phyloP scores from a whole-genome alignment of 2,329 filamentous ascomycete species.

The Botryotinia globosa region DNA sequence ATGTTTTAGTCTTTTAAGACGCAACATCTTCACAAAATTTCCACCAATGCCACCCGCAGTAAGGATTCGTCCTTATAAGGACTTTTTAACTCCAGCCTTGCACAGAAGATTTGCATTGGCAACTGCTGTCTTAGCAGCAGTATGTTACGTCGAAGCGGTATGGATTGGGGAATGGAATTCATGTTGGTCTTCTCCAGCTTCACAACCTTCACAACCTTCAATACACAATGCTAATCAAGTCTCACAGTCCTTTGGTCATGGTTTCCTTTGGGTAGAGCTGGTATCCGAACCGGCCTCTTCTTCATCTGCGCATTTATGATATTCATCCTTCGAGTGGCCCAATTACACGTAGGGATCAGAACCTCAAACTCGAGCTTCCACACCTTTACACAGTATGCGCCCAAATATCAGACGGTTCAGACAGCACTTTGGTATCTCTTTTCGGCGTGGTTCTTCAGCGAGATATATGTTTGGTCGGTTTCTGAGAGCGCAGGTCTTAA shows the following conservation, averaged over 20 bases:
- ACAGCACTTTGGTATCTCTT: slow-evolving; percentile 73
- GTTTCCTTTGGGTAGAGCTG: slow-evolving; percentile 76
- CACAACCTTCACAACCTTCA: neutral
- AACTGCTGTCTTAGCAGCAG: slow-evolving; percentile 62
- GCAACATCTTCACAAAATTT: neutral
- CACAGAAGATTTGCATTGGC: slow-evolving; percentile 84
- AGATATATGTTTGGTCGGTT: slow-evolving; percentile 75
- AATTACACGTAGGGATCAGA: slow-evolving; percentile 72
- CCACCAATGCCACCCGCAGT: slow-evolving; percentile 36
- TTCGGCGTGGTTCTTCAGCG: slow-evolving; percentile 76
- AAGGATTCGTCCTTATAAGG: slow-evolving; percentile 47
- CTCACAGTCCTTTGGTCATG: slow-evolving; percentile 75
- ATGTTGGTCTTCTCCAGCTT: slow-evolving; percentile 40
- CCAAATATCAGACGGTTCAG: slow-evolving; percentile 57
- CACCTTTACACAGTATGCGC: slow-evolving; percentile 57
- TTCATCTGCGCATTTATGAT: slow-evolving; percentile 74
- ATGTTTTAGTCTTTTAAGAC: slow-evolving; percentile 1
- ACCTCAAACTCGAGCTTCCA: slow-evolving; percentile 68
- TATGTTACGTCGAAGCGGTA: slow-evolving; percentile 73
- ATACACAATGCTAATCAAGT: slow-evolving; percentile 11
- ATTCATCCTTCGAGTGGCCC: slow-evolving; percentile 81
- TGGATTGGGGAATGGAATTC: slow-evolving; percentile 67
- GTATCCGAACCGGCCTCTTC: slow-evolving; percentile 70
- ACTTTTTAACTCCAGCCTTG: slow-evolving; percentile 84
- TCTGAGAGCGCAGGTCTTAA: slow-evolving; percentile 59